Evolutionary conservation across 2,329 filamentous ascomycete species (phyloP).

Genomic region (Stagonosporopsis chrysanthemi): DNA sequence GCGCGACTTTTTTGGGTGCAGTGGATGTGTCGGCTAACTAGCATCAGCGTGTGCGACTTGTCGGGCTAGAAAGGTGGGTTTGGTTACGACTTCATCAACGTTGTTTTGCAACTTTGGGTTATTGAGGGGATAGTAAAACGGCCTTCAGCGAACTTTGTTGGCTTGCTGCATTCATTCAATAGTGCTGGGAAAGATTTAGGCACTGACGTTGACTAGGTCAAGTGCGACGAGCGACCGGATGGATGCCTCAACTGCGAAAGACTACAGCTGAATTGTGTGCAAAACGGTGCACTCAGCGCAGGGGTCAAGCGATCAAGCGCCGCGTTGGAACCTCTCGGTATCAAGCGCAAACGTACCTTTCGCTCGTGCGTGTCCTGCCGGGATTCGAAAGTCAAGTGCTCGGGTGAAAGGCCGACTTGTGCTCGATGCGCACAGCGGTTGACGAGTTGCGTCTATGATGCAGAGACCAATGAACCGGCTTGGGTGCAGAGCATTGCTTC

Average conservation of each 20-base stretch:
- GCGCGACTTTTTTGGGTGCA: not conserved
- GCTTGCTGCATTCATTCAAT: not conserved
- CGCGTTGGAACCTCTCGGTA: conserved; percentile 32
- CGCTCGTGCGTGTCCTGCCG: conserved; percentile 42
- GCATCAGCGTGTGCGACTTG: conserved; percentile 30
- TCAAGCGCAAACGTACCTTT: conserved; percentile 44
- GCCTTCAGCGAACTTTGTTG: not conserved
- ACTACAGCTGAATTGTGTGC: conserved; percentile 40
- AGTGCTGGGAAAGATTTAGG: not conserved
- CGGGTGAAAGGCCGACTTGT: conserved; percentile 41
- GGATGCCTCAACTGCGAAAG: conserved; percentile 43
- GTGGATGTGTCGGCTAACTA: conserved; percentile 15
- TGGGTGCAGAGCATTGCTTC: conserved; percentile 42
- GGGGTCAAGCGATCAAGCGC: conserved; percentile 25
- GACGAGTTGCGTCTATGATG: conserved; percentile 38
- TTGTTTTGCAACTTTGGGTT: not conserved
- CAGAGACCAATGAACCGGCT: conserved; percentile 39
- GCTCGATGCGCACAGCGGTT: conserved; percentile 38
- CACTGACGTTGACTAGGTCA: conserved; percentile 32
- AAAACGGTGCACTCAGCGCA: conserved; percentile 28
- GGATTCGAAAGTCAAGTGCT: conserved; percentile 44
- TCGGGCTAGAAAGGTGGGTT: conserved; percentile 27
- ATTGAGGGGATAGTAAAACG: not conserved
- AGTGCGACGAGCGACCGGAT: conserved; percentile 43
- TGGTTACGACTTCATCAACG: not conserved